Conservation (phyloP, 331 rosid genomes). For the Rhamnella rubrinervis region DNA sequence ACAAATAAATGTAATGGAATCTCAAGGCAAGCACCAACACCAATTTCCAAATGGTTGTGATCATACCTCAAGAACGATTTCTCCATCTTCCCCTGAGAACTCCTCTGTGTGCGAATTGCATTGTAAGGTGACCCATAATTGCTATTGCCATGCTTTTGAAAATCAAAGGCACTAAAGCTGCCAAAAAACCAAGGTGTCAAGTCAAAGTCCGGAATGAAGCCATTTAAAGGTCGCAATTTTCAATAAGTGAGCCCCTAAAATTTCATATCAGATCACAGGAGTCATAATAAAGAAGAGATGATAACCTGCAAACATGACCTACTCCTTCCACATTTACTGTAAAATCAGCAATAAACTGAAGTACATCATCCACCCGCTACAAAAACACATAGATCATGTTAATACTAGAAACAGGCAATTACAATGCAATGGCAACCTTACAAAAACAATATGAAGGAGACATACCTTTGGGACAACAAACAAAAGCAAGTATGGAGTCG, state of each 20-base stretch:
- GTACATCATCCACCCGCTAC: conserved; percentile 92
- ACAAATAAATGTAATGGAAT: no score
- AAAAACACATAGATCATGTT: conserved; percentile 22
- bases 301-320: conserved; percentile 96
- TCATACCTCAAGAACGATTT: conserved; percentile 88
- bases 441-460: conserved; percentile 10
- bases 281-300: conserved; percentile 6
- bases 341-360: conserved; percentile 79
- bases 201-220: conserved; percentile 8
- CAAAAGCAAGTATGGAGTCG: conserved; percentile 88
- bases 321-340: conserved; percentile 89
- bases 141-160: conserved; percentile 80
- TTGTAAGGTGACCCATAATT: conserved; percentile 71
- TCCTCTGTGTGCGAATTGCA: conserved; percentile 53
- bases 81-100: conserved; percentile 99
- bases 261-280: conserved; percentile 4
- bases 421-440: conserved; percentile 5
- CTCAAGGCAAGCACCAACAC: no score
- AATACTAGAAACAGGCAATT: conserved; percentile 14
- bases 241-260: no score
- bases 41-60: background rate
- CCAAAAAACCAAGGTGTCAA: conserved; percentile 21
- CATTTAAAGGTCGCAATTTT: no score
- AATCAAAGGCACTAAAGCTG: conserved; percentile 83
- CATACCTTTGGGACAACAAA: conserved; percentile 80